A percentile compares a stretch with the other conserved stretches of the same genome.
These are phyloP conservation scores for Stephanodiscus minutulus DNA, from an alignment of 108 stramenopile species.

Conservation along the genomic window DNA sequence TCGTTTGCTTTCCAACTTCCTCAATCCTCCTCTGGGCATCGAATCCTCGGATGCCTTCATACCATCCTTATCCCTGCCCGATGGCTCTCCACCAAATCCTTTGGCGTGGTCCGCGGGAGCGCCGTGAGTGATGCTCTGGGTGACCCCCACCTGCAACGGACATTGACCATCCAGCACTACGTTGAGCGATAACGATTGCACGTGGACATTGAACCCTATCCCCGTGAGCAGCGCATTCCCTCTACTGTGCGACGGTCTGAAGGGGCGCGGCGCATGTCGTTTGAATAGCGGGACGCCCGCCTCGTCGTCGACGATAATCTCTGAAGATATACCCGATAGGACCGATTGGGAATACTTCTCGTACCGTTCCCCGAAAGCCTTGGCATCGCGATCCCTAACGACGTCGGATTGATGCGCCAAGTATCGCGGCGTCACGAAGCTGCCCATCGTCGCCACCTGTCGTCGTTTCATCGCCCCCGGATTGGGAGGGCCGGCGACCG, in stretches of 20 bases:
- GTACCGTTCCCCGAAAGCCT: constrained; percentile 49
- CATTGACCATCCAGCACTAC: constrained; percentile 48
- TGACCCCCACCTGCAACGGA: constrained; percentile 31
- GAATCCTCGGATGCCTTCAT: constrained; percentile 20
- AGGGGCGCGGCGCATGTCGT: constrained; percentile 66
- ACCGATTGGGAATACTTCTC: constrained; percentile 39
- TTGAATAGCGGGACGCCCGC: constrained; percentile 54
- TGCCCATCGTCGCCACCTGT: constrained; percentile 81
- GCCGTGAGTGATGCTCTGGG: constrained; percentile 78
- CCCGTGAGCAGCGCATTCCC: constrained; percentile 57
- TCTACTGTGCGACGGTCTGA: constrained; percentile 71
- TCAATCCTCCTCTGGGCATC: constrained; percentile 66
- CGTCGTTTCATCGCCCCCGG: constrained; percentile 45
- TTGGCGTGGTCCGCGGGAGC: constrained; percentile 89
- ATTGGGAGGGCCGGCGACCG: constrained; percentile 3
- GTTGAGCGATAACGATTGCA: constrained; percentile 60
- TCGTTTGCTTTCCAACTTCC: constrained; percentile 76
- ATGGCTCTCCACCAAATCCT: constrained; percentile 66
- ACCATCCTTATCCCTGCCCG: constrained; percentile 45
- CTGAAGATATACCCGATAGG: constrained; percentile 31
- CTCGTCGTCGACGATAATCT: constrained; percentile 27
- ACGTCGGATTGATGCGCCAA: constrained; percentile 57
- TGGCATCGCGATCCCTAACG: constrained; percentile 51
- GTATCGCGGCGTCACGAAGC: constrained; percentile 61
- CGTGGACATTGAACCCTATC: constrained; percentile 88